Evolutionary conservation across 805 yeast species (phyloP).

Genomic region (Candida ortonii): DNA sequence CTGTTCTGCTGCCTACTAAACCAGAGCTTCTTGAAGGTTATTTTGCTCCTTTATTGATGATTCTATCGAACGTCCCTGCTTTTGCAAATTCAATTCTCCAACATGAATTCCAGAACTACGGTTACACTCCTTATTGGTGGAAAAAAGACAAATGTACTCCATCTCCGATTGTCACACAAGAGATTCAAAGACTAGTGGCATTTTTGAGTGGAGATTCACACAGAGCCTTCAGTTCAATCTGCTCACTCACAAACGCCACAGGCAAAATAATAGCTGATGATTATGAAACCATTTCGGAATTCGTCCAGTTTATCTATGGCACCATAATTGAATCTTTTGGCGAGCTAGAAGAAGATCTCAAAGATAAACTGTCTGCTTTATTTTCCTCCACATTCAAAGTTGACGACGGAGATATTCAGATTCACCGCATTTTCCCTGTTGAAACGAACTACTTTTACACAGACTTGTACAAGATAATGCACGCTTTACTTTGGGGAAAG

Average conservation of each 20-base stretch:
- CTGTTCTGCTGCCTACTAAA: slow-evolving; percentile 36
- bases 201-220: slow-evolving; percentile 35
- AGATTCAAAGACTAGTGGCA: slow-evolving; percentile 38
- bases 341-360: slow-evolving; percentile 11
- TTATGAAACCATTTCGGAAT: slow-evolving; percentile 29
- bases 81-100: slow-evolving; percentile 33
- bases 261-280: slow-evolving; percentile 29
- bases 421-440: slow-evolving; percentile 33
- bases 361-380: slow-evolving; percentile 14
- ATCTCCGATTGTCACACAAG: slow-evolving; percentile 32
- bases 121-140: slow-evolving; percentile 41
- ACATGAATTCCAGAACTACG: slow-evolving; percentile 34
- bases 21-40: slow-evolving; percentile 37
- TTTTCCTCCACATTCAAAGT: slow-evolving; percentile 20
- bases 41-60: slow-evolving; percentile 40
- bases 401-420: slow-evolving; percentile 13
- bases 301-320: slow-evolving; percentile 23
- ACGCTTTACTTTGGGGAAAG: slow-evolving; percentile 32
- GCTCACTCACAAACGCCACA: slow-evolving; percentile 31
- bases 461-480: slow-evolving; percentile 34
- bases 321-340: slow-evolving; percentile 22
- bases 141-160: slow-evolving; percentile 28
- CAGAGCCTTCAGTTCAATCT: slow-evolving; percentile 39
- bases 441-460: slow-evolving; percentile 31
- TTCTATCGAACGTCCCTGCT: slow-evolving; percentile 36